A percentile compares a stretch with the other conserved stretches of the same genome.
These are phyloP conservation scores for Ceratocystis cubensis DNA, from an alignment of 2,329 filamentous ascomycete species.

Conservation along the genomic window DNA sequence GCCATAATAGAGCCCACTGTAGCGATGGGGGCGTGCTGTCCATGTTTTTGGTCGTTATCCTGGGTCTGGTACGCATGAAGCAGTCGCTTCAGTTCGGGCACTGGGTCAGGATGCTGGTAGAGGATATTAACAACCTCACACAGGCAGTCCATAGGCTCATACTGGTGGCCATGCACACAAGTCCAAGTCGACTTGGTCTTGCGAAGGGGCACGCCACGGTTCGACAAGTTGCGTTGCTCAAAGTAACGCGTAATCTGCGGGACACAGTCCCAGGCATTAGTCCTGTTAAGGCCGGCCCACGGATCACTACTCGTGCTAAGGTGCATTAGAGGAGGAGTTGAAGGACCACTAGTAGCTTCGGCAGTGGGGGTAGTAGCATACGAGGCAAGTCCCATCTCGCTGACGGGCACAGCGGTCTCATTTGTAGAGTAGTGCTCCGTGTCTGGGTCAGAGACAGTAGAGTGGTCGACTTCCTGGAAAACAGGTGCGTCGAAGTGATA, in stretches of 20 bases:
- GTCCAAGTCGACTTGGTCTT: constrained; percentile 62
- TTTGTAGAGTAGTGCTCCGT: constrained; percentile 6
- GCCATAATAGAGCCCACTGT: constrained; percentile 23
- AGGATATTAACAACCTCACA: constrained; percentile 45
- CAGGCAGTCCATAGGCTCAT: constrained; percentile 40
- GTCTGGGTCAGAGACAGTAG: neutral
- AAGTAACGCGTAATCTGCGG: constrained; percentile 83
- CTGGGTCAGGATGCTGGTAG: constrained; percentile 51
- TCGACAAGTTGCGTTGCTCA: constrained; percentile 35
- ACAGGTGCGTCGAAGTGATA: neutral
- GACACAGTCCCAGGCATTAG: constrained; percentile 88
- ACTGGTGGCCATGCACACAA: constrained; percentile 52
- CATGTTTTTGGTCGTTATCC: neutral
- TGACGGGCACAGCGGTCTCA: constrained; percentile 5
- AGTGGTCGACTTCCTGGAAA: constrained; percentile 5
- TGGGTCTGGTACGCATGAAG: constrained; percentile 50
- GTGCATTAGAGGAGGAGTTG: constrained; percentile 34
- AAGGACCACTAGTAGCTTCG: constrained; percentile 32
- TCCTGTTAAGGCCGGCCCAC: constrained; percentile 62
- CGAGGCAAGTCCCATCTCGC: constrained; percentile 27
- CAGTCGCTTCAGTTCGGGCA: constrained; percentile 55
- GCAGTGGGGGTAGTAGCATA: constrained; percentile 25
- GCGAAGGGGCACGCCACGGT: neutral
- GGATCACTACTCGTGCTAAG: constrained; percentile 40
- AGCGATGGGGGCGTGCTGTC: constrained; percentile 5